These are phyloP conservation scores for Lentinus polychrous DNA, from an alignment of 1,284 basidiomycete species.

Conservation along the genomic window DNA sequence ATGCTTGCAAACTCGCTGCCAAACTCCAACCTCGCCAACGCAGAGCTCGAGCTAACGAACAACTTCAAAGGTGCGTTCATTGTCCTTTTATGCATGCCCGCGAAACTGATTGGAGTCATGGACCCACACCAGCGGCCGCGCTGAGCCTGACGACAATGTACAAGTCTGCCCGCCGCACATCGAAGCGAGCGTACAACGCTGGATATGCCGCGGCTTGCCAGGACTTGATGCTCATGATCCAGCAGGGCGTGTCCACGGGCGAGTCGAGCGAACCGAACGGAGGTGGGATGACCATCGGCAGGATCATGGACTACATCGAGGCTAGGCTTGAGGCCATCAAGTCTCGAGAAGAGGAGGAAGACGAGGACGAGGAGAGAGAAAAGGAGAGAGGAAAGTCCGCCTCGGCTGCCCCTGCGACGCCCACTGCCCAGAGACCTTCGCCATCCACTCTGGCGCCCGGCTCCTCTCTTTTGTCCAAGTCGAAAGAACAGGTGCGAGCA, in stretches of 20 bases:
- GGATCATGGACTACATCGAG: constrained; percentile 72
- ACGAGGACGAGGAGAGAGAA: constrained; percentile 66
- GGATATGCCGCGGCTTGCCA: constrained; percentile 73
- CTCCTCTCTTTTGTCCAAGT: neutral
- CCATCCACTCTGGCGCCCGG: neutral
- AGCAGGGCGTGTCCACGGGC: constrained; percentile 65
- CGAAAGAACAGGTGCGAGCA: constrained; percentile 2
- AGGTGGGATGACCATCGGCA: constrained; percentile 54
- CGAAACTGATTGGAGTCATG: neutral
- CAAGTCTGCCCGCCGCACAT: constrained; percentile 64
- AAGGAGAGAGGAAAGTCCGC: constrained; percentile 32
- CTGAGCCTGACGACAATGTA: constrained; percentile 78
- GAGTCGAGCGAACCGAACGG: constrained; percentile 31
- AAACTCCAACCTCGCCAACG: constrained; percentile 48
- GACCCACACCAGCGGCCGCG: constrained; percentile 52
- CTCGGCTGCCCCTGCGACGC: neutral
- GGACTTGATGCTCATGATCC: constrained; percentile 72
- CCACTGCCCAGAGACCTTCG: neutral
- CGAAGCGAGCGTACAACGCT: constrained; percentile 69
- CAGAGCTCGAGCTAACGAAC: constrained; percentile 71
- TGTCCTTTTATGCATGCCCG: constrained; percentile 1
- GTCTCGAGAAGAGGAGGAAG: constrained; percentile 67
- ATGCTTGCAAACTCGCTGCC: constrained; percentile 70
- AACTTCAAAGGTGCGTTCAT: constrained; percentile 64
- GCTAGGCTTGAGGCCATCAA: constrained; percentile 58